These are phyloP conservation scores for Sporothrix brasiliensis DNA, from an alignment of 2,329 filamentous ascomycete genomes.

Conservation along the genomic window DNA sequence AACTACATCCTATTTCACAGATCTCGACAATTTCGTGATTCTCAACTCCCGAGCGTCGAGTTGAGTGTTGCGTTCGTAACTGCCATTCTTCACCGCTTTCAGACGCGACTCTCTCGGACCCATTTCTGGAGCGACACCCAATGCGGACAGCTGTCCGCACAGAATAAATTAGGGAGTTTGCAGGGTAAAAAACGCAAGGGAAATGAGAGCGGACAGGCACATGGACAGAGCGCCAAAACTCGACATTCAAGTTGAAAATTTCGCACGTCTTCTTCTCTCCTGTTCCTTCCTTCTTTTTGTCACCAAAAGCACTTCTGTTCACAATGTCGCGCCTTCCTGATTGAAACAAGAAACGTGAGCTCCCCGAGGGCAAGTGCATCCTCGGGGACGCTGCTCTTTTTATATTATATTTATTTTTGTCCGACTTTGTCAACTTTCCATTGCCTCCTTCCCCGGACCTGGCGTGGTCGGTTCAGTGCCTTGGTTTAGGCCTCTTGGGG, in stretches of 20 bases:
- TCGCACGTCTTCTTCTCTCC: background rate
- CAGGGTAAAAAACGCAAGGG: background rate
- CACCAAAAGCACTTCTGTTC: background rate
- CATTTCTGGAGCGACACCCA: slow-evolving; percentile 18
- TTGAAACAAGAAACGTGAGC: background rate
- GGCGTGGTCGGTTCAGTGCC: background rate
- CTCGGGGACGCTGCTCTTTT: background rate
- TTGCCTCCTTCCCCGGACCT: background rate
- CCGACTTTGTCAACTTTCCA: no score
- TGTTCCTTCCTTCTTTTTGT: background rate
- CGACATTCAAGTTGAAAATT: slow-evolving; percentile 15
- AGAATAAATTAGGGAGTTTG: background rate
- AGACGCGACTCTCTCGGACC: background rate
- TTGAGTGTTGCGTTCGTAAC: background rate
- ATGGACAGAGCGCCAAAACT: background rate
- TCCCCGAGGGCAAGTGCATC: slow-evolving; percentile 17
- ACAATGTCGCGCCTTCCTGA: slow-evolving; percentile 19
- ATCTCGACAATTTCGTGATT: no score
- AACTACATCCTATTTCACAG: no score
- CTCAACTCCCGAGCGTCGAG: no score
- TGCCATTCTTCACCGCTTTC: background rate
- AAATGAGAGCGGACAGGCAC: background rate
- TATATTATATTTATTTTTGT: background rate
- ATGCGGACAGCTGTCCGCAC: slow-evolving; percentile 4
- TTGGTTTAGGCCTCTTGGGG: background rate